Percentiles rank a stretch among this genome's conserved stretches.
These are phyloP conservation scores for Calonectria henricotiae DNA, from an alignment of 2,329 filamentous ascomycete species.

Conservation along the genomic window DNA sequence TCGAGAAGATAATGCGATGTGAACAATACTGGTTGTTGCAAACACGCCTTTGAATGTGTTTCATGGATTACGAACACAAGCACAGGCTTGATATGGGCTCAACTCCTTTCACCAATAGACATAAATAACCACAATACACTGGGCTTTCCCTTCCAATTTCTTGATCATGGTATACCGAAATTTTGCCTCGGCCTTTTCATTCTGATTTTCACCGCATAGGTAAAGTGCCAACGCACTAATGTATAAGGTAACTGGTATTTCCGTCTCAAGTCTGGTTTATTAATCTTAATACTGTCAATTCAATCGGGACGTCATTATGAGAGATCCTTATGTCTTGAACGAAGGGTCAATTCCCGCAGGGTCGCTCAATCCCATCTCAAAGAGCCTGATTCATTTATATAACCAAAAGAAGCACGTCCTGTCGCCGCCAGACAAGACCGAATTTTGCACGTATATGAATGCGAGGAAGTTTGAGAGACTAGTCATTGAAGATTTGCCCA, in stretches of 20 bases:
- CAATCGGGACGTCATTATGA: background rate
- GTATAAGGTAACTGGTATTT: no score
- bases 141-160: background rate
- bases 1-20: background rate
- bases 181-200: background rate
- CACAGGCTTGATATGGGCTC: background rate
- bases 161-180: background rate
- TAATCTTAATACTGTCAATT: no score
- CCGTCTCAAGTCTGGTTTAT: no score
- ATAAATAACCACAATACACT: background rate
- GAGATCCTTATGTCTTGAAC: background rate
- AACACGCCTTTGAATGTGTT: background rate
- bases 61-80: background rate
- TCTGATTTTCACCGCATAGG: background rate
- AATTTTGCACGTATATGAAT: background rate
- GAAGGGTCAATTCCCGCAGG: background rate
- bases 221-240: background rate
- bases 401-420: slow-evolving; percentile 3
- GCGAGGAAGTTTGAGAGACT: background rate
- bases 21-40: background rate
- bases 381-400: background rate
- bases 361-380: background rate
- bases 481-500: background rate
- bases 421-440: background rate
- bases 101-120: background rate